Evolutionary conservation across 371 early-diverging fungal genomes (phyloP), one percentile per base, ranked within the genome.

Genomic region (Mucor irregularis): DNA sequence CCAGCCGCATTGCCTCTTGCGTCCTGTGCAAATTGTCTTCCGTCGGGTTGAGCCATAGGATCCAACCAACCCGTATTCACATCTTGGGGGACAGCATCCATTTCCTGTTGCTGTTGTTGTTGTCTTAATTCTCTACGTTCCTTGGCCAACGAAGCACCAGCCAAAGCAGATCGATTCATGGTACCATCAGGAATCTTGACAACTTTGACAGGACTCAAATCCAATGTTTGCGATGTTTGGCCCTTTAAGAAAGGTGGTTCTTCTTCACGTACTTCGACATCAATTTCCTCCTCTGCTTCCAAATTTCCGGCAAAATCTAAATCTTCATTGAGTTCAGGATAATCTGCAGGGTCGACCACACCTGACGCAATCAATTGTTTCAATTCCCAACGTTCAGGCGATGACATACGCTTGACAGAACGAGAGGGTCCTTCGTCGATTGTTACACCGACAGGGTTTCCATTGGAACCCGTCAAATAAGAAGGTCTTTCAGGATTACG

Each of bases 171-270:
- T 10, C 98, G 87, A 70, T 97, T 97, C 74, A 98, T 60, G 2
- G 94, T 89, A 11, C 99, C 99, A 64, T 97, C 98, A 9, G 98
- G 98, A 24, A 93, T 93, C 69, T 97, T 96, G 42, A 97, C 95
- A 11, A 98, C 91, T 64, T 96, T 97, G 64, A 98, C 87, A 24
- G 99, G 99, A 68, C 90, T 90, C 14, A 98, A 79, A 51, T 94
- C 88, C 17, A 97, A 64, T 0, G 91, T 83, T 45, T 88, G 84
- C 31, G 84, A 82, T 0, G 94, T 93, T 60, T 97, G 99, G 3
- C 99, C 99, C 50, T 84, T 84, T 66, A 98, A 74, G 69, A 98
- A 98, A 11, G 88, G 75, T 1, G 99, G 98, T 56, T 97, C 99
- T 40, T 97, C 96, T 42, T 97, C 96, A 24, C 88, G 74, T 24